Conservation (phyloP, 768 basidiomycete genomes). For the Ramaria sp. region DNA sequence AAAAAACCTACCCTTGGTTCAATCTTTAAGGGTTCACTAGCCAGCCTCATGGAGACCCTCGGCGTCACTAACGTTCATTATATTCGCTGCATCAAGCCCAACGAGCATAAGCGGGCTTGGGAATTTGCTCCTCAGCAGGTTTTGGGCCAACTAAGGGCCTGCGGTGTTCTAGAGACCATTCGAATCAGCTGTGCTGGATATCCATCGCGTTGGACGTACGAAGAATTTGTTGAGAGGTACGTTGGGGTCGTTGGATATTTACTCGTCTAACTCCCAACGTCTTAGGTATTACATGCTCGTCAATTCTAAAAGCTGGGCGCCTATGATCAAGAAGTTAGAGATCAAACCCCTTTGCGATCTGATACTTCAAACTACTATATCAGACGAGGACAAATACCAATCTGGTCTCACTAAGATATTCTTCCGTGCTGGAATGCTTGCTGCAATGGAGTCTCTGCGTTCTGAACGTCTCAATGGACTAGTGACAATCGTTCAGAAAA, state of each 20-base stretch:
- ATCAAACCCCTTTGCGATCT: constrained; percentile 70
- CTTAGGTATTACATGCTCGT: constrained; percentile 95
- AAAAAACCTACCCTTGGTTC: constrained; percentile 95
- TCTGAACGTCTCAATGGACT: constrained; percentile 80
- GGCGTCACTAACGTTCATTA: constrained; percentile 98
- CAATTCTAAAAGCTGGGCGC: constrained; percentile 74
- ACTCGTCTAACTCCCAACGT: constrained; percentile 12
- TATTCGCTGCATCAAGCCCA: constrained; percentile 98
- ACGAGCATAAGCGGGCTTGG: constrained; percentile 94
- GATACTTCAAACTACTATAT: constrained; percentile 79
- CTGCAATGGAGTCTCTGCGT: constrained; percentile 84
- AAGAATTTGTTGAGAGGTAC: constrained; percentile 95
- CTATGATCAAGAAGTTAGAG: constrained; percentile 73
- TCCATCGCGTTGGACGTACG: constrained; percentile 96
- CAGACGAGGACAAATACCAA: constrained; percentile 94
- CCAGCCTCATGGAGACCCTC: constrained; percentile 93
- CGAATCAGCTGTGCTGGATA: constrained; percentile 98
- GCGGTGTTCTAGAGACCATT: constrained; percentile 98
- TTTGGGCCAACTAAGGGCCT: constrained; percentile 86
- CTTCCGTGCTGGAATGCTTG: constrained; percentile 98
- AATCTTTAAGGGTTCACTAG: constrained; percentile 94
- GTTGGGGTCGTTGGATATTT: constrained; percentile 16
- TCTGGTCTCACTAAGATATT: constrained; percentile 97
- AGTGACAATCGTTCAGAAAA: constrained; percentile 96
- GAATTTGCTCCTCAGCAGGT: constrained; percentile 95